A percentile compares a stretch with the other conserved stretches of the same genome.
Conservation (phyloP, 192 early-diverging fungal species). For the Rhizophagus sp. region DNA sequence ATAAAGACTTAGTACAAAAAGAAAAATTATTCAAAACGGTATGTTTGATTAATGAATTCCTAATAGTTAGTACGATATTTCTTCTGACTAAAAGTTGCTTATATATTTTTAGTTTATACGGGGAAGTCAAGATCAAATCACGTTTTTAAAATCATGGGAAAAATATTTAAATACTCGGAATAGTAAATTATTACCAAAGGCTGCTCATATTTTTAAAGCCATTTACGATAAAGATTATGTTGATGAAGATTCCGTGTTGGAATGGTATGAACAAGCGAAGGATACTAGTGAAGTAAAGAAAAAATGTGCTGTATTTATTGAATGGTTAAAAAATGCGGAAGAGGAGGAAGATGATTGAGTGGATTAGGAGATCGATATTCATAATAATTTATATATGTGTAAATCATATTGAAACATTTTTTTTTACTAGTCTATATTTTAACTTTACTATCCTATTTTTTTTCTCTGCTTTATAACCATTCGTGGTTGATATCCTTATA, state of each 20-base stretch:
- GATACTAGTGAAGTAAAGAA: constrained; percentile 61
- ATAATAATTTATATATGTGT: too few relatives aligned
- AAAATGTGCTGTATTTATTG: constrained; percentile 66
- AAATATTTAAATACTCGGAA: constrained; percentile 51
- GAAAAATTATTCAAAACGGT: constrained; percentile 49
- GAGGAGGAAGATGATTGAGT: constrained; percentile 55
- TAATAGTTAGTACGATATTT: neutral
- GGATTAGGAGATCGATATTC: too few relatives aligned
- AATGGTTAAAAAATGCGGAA: constrained; percentile 82
- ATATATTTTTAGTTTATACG: constrained; percentile 52
- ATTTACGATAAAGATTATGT: constrained; percentile 76
- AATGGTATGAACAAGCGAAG: constrained; percentile 60
- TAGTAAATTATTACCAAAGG: constrained; percentile 50
- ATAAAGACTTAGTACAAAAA: constrained; percentile 39
- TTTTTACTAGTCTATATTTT: neutral
- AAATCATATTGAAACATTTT: too few relatives aligned
- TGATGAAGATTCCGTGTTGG: constrained; percentile 76
- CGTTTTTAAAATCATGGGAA: constrained; percentile 64
- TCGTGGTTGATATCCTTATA: neutral
- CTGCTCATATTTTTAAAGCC: constrained; percentile 62
- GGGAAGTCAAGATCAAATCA: constrained; percentile 56
- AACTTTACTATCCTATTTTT: neutral
- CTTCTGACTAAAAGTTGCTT: neutral
- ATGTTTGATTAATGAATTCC: neutral
- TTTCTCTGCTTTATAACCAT: neutral